phyloP scores from a whole-genome alignment of 257 asterid genomes.

The Euphrasia confusa region DNA sequence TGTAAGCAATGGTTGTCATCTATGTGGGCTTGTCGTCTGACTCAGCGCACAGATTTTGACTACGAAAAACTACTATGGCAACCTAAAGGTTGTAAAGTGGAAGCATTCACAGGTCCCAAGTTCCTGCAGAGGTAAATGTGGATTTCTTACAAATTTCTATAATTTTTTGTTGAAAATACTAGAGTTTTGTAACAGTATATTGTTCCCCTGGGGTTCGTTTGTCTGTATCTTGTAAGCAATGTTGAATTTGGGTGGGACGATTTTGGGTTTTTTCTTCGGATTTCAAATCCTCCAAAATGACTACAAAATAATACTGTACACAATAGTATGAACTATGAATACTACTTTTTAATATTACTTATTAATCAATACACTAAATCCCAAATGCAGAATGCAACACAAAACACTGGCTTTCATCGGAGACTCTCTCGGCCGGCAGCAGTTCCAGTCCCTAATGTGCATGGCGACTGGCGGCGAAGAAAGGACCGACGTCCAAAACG shows the following conservation, averaged over 20 bases:
- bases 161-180: slow-evolving; percentile 15
- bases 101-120: slow-evolving; percentile 59
- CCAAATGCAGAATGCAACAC: slow-evolving; percentile 62
- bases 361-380: neutral
- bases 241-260: neutral
- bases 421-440: slow-evolving; percentile 93
- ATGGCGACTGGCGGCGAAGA: slow-evolving; percentile 81
- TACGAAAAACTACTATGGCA: slow-evolving; percentile 82
- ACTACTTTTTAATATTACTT: neutral
- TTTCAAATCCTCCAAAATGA: neutral
- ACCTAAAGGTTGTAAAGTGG: slow-evolving; percentile 70
- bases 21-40: slow-evolving; percentile 97
- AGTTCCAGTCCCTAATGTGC: slow-evolving; percentile 95
- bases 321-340: neutral
- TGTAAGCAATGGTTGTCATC: slow-evolving; percentile 89
- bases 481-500: slow-evolving; percentile 67
- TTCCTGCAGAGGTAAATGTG: slow-evolving; percentile 59
- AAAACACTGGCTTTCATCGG: slow-evolving; percentile 87
- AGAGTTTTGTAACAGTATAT: neutral
- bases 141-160: slow-evolving; percentile 19
- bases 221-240: neutral
- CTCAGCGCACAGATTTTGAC: slow-evolving; percentile 82
- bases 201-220: slow-evolving; percentile 10
- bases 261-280: neutral
- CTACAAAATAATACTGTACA: neutral